Evolutionary conservation across 805 yeast species (phyloP).

Genomic region (Starmerella bombicola): DNA sequence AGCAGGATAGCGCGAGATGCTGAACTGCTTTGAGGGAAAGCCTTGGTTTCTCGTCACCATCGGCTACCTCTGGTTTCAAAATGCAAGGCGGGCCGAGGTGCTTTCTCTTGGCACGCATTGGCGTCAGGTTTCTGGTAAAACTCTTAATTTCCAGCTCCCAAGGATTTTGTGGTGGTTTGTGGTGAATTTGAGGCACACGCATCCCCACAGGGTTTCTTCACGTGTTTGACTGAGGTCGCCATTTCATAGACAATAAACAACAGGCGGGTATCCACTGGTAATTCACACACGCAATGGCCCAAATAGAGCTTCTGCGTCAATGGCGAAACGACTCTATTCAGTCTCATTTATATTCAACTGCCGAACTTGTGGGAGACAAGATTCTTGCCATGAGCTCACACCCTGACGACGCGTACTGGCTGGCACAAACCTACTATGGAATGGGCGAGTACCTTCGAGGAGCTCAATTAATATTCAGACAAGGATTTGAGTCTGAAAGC

Average conservation of each 20-base stretch:
- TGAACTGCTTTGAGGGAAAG: background rate
- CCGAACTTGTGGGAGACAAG: slow-evolving; percentile 85
- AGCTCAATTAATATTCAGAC: slow-evolving; percentile 49
- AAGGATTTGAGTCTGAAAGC: slow-evolving; percentile 33
- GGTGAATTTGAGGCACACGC: too few relatives aligned
- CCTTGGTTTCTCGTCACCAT: background rate
- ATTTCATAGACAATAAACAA: too few relatives aligned
- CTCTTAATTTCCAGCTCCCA: too few relatives aligned
- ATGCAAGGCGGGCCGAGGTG: slow-evolving; percentile 20
- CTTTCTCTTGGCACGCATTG: slow-evolving; percentile 13
- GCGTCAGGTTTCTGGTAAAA: too few relatives aligned
- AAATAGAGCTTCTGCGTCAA: slow-evolving; percentile 69
- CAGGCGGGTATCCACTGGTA: too few relatives aligned
- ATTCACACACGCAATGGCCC: slow-evolving; percentile 36
- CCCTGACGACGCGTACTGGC: slow-evolving; percentile 91
- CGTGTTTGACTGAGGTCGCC: too few relatives aligned
- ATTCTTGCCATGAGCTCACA: slow-evolving; percentile 70
- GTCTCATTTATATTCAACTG: slow-evolving; percentile 85
- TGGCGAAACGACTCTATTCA: slow-evolving; percentile 91
- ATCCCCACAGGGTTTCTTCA: too few relatives aligned
- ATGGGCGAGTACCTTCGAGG: slow-evolving; percentile 72
- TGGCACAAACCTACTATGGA: slow-evolving; percentile 76
- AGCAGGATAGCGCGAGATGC: slow-evolving; percentile 4
- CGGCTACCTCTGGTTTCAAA: background rate
- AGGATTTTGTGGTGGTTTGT: too few relatives aligned